Percentiles rank a stretch among this genome's conserved stretches.
Conservation (phyloP, 1,139 yeast genomes). For the Kodamaea sp. region DNA sequence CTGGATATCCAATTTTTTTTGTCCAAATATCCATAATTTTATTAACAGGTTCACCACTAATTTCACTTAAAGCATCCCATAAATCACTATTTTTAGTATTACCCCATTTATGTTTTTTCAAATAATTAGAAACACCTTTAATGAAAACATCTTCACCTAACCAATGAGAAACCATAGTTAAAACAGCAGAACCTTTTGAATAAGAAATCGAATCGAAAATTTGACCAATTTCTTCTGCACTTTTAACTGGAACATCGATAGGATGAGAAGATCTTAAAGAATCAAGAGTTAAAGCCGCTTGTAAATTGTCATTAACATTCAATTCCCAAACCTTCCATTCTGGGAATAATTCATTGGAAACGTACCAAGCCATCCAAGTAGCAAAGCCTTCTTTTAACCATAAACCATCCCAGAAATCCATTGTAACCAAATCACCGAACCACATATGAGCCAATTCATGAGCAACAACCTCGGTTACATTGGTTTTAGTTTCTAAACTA, state of each 20-base stretch:
- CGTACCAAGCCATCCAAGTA: conserved; percentile 75
- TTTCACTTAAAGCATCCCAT: conserved; percentile 24
- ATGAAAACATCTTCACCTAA: conserved; percentile 24
- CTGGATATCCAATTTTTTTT: conserved; percentile 26
- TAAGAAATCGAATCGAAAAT: conserved; percentile 53
- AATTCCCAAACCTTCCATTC: conserved; percentile 57
- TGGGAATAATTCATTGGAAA: conserved; percentile 55
- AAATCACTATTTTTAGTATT: conserved; percentile 27
- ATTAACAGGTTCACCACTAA: conserved; percentile 22
- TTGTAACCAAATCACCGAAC: conserved; percentile 61
- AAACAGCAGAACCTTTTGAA: conserved; percentile 27
- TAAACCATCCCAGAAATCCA: conserved; percentile 64
- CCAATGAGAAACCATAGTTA: conserved; percentile 27
- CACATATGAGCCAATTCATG: conserved; percentile 66
- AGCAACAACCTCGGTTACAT: conserved; percentile 56
- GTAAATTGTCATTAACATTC: conserved; percentile 49
- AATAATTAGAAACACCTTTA: conserved; percentile 26
- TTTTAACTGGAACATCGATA: conserved; percentile 52
- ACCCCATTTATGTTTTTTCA: conserved; percentile 24
- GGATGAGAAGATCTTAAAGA: conserved; percentile 55
- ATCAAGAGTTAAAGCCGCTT: conserved; percentile 50
- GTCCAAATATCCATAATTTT: conserved; percentile 28
- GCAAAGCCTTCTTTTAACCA: conserved; percentile 66
- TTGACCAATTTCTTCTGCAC: conserved; percentile 55
- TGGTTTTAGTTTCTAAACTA: conserved; percentile 42